A percentile compares a stretch with the other conserved stretches of the same genome.
phyloP scores from a whole-genome alignment of 2,329 filamentous ascomycete species.

The Hymenoscyphus fructigenus region DNA sequence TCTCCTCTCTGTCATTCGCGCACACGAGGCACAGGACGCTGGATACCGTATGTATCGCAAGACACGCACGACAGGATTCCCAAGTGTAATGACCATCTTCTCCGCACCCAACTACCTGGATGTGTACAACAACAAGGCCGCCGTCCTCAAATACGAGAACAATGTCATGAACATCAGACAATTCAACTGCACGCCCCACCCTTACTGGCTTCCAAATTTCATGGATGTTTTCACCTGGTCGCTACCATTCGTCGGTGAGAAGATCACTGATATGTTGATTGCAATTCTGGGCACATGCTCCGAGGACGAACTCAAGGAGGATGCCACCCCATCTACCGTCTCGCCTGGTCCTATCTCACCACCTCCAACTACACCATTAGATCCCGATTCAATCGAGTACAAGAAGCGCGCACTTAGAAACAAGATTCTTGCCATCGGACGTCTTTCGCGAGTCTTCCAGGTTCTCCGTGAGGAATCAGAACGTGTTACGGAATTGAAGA shows the following conservation, averaged over 20 bases:
- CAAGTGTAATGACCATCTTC: slow-evolving; percentile 99
- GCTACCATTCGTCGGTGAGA: slow-evolving; percentile 95
- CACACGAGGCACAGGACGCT: slow-evolving; percentile 97
- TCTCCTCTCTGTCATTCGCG: slow-evolving; percentile 91
- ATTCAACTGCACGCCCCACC: slow-evolving; percentile 99
- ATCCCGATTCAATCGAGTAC: slow-evolving; percentile 86
- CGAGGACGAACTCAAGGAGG: slow-evolving; percentile 95
- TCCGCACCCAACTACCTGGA: slow-evolving; percentile 98
- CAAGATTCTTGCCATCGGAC: slow-evolving; percentile 97
- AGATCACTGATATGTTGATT: slow-evolving; percentile 99
- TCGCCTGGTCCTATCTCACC: slow-evolving; percentile 73
- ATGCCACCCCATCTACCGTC: slow-evolving; percentile 65
- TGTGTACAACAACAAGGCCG: slow-evolving; percentile 99
- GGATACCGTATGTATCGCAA: slow-evolving; percentile 99
- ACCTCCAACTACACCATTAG: slow-evolving; percentile 55
- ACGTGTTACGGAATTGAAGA: slow-evolving; percentile 96
- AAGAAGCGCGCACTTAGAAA: slow-evolving; percentile 98
- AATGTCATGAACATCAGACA: slow-evolving; percentile 99
- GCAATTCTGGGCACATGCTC: slow-evolving; percentile 97
- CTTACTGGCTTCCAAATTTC: slow-evolving; percentile 99
- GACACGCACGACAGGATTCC: slow-evolving; percentile 95
- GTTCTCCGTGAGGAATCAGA: slow-evolving; percentile 97
- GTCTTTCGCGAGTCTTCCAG: slow-evolving; percentile 96
- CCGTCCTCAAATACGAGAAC: slow-evolving; percentile 98
- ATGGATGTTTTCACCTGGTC: slow-evolving; percentile 99